Percentiles rank a stretch among this genome's conserved stretches.
phyloP scores from a whole-genome alignment of 257 asterid species.

The Primulina tabacum region DNA sequence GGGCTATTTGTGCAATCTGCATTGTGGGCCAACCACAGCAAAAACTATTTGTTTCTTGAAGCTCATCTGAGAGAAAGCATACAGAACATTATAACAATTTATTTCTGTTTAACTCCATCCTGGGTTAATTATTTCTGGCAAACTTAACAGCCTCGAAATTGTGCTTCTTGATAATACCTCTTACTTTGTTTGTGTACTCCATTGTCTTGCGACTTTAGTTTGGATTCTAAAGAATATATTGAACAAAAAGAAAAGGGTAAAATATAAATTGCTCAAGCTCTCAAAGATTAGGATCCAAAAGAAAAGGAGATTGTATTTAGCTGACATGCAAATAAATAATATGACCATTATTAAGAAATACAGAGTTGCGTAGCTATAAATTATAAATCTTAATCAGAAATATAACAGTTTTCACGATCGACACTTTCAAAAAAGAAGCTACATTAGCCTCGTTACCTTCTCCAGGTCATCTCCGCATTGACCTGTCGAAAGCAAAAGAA shows the following conservation, averaged over 20 bases:
- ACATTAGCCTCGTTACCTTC: slow-evolving; percentile 46
- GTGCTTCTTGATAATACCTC: neutral
- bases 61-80: neutral
- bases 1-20: neutral
- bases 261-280: slow-evolving; percentile 1
- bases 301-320: neutral
- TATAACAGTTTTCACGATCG: slow-evolving; percentile 5
- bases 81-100: neutral
- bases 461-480: slow-evolving; percentile 77
- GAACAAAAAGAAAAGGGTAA: neutral
- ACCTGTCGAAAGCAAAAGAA: slow-evolving; percentile 55
- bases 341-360: slow-evolving; percentile 8
- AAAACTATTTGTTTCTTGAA: neutral
- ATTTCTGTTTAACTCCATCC: neutral
- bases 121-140: neutral
- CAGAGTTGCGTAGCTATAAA: neutral
- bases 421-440: slow-evolving; percentile 8
- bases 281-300: neutral
- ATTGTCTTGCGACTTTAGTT: neutral
- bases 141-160: neutral
- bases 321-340: slow-evolving; percentile 1
- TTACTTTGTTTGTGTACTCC: neutral
- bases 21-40: neutral
- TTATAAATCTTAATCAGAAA: neutral
- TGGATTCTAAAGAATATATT: neutral